Conservation (phyloP, 805 yeast species). For the Candida succiphila region DNA sequence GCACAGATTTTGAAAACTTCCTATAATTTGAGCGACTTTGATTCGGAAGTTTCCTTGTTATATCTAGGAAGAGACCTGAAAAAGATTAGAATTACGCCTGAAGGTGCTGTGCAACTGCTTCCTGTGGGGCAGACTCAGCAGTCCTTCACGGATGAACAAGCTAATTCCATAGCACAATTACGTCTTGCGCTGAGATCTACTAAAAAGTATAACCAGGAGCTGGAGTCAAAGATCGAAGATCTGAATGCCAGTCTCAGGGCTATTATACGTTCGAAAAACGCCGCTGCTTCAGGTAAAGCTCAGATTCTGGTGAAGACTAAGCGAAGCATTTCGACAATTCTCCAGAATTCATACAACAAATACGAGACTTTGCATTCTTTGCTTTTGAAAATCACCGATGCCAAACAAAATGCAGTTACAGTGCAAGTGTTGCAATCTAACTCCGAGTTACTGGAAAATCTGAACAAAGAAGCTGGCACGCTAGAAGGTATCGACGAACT, state of each 20-base stretch:
- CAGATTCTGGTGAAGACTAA: constrained; percentile 14
- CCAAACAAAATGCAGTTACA: constrained; percentile 13
- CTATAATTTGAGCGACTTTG: no score
- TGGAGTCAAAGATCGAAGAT: background rate
- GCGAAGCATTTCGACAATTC: no score
- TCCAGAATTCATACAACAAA: constrained; percentile 12
- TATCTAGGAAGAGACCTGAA: constrained; percentile 12
- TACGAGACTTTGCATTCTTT: constrained; percentile 14
- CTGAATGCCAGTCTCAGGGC: background rate
- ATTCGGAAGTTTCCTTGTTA: constrained; percentile 12
- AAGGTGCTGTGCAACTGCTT: constrained; percentile 6
- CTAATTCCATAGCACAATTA: background rate
- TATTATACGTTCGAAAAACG: background rate
- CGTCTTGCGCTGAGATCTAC: no score
- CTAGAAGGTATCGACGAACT: constrained; percentile 9
- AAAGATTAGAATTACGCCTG: constrained; percentile 2
- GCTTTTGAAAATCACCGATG: constrained; percentile 16
- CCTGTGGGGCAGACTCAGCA: constrained; percentile 5
- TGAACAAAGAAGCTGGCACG: constrained; percentile 13
- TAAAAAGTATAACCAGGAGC: background rate
- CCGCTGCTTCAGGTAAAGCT: constrained; percentile 5
- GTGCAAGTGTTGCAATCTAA: constrained; percentile 15
- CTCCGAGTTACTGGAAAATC: constrained; percentile 11
- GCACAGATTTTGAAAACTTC: constrained; percentile 3
- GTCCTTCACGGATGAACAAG: constrained; percentile 11